phyloP scores from a whole-genome alignment of 106 monocot species.

The Dendrobium officinale region DNA sequence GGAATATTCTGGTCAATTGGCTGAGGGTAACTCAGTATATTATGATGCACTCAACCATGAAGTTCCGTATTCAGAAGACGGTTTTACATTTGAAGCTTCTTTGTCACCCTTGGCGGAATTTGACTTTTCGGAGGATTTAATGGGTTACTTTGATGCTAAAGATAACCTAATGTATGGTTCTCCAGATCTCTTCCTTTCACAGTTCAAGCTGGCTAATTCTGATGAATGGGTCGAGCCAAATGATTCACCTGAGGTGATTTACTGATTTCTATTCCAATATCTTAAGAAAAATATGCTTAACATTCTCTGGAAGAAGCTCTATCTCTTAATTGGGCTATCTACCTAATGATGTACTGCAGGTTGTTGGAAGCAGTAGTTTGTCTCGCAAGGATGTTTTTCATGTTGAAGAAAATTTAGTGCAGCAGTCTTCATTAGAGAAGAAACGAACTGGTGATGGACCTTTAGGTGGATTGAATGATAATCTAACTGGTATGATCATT shows the following conservation, averaged over 20 bases:
- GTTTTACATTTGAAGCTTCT: background rate
- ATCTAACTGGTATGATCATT: background rate
- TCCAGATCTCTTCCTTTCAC: background rate
- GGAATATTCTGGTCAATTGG: background rate
- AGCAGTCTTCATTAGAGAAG: background rate
- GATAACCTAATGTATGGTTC: background rate
- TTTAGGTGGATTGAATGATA: background rate
- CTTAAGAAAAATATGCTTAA: background rate
- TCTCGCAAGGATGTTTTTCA: background rate
- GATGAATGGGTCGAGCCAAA: background rate
- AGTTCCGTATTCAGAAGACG: background rate
- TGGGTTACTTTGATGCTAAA: background rate
- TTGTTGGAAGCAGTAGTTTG: background rate
- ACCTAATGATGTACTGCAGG: background rate
- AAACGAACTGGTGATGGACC: background rate
- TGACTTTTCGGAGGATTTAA: background rate
- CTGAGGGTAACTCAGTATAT: background rate
- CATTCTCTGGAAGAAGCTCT: background rate
- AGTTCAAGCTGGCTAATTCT: background rate
- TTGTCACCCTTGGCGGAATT: background rate
- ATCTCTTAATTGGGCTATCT: background rate
- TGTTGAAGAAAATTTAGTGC: background rate
- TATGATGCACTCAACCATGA: constrained; percentile 5
- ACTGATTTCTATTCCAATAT: background rate
- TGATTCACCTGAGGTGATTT: background rate